Evolutionary conservation across 768 basidiomycete species (phyloP).

Genomic region (Xerocomellus intermedius): DNA sequence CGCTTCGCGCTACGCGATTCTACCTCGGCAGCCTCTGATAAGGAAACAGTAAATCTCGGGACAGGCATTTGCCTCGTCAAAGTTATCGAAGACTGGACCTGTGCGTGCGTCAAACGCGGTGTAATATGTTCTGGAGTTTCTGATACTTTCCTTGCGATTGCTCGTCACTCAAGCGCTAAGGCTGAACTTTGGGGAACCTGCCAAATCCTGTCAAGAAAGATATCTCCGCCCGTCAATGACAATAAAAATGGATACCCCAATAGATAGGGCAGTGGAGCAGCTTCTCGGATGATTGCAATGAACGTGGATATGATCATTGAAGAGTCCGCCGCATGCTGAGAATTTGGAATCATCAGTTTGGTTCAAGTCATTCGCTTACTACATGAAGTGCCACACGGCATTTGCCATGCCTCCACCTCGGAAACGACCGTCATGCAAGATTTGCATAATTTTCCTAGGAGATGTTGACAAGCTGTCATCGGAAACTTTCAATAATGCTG

Average conservation of each 20-base stretch:
- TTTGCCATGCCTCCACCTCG: constrained; percentile 4
- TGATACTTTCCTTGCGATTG: background rate
- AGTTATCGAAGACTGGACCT: background rate
- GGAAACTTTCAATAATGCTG: background rate
- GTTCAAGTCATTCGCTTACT: background rate
- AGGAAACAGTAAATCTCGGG: constrained; percentile 38
- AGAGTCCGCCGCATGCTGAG: background rate
- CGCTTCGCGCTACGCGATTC: constrained; percentile 57
- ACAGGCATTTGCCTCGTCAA: constrained; percentile 14
- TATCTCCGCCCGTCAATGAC: background rate
- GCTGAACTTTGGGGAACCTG: constrained; percentile 1
- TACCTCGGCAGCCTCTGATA: constrained; percentile 35
- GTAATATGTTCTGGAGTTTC: background rate
- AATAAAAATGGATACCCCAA: background rate
- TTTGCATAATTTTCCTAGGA: background rate
- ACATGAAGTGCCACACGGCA: constrained; percentile 7
- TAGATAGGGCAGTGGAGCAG: background rate
- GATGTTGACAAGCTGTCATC: background rate
- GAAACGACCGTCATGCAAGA: no score
- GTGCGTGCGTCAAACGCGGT: background rate
- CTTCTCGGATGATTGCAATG: constrained; percentile 9
- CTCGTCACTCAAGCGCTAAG: background rate
- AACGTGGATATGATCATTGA: constrained; percentile 4
- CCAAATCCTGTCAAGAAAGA: constrained; percentile 1
- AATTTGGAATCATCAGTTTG: background rate